phyloP scores from a whole-genome alignment of 2,329 filamentous ascomycete genomes.

The Diaporthe citrichinensis region DNA sequence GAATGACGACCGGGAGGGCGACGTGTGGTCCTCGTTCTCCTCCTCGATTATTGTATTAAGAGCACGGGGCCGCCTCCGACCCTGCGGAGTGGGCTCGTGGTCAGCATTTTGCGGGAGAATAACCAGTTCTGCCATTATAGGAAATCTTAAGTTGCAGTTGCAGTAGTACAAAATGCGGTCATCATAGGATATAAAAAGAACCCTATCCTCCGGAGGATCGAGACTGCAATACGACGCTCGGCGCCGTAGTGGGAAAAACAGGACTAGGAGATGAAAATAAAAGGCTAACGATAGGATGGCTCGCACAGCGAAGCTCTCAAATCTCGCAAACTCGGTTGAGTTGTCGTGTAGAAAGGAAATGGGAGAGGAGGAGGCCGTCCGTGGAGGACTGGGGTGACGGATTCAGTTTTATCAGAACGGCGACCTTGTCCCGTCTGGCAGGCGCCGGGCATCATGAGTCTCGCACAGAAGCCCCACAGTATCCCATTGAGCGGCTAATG shows the following conservation, averaged over 20 bases:
- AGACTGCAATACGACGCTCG: conserved; percentile 49
- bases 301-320: conserved; percentile 60
- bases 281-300: conserved; percentile 57
- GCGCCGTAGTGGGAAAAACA: conserved; percentile 47
- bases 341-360: conserved; percentile 49
- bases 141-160: conserved; percentile 47
- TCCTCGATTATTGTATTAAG: conserved; percentile 79
- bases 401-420: conserved; percentile 39
- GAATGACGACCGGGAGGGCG: conserved; percentile 45
- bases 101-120: conserved; percentile 58
- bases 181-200: conserved; percentile 49
- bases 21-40: conserved; percentile 56
- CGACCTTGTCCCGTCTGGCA: conserved; percentile 18
- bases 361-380: conserved; percentile 45
- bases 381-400: conserved; percentile 35
- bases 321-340: conserved; percentile 50
- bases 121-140: conserved; percentile 63
- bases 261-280: conserved; percentile 48
- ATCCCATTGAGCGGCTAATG: conserved; percentile 39
- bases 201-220: conserved; percentile 39
- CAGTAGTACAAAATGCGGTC: conserved; percentile 40
- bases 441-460: conserved; percentile 21
- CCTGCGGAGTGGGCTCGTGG: conserved; percentile 64
- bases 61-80: conserved; percentile 64
- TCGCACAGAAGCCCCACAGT: conserved; percentile 34